Evolutionary conservation across 2,329 filamentous ascomycete species (phyloP).

Genomic region (Ascochyta koolunga): DNA sequence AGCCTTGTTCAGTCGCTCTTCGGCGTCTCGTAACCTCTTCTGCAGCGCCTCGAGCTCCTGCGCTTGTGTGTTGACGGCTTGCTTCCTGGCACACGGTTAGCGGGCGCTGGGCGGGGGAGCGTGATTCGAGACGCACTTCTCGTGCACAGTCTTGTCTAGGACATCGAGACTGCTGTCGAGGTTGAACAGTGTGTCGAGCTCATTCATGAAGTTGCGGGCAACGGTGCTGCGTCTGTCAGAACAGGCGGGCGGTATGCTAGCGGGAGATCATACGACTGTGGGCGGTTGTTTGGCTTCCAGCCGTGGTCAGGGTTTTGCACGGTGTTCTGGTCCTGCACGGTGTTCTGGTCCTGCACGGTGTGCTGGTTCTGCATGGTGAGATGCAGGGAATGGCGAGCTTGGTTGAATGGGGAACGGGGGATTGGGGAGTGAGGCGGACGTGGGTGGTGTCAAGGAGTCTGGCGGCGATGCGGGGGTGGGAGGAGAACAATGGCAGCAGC

Average conservation of each 20-base stretch:
- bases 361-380: slow-evolving; percentile 30
- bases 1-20: slow-evolving; percentile 68
- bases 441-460: not conserved
- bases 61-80: slow-evolving; percentile 73
- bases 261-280: slow-evolving; percentile 73
- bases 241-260: slow-evolving; percentile 26
- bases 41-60: slow-evolving; percentile 87
- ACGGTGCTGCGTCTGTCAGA: slow-evolving; percentile 69
- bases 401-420: not conserved
- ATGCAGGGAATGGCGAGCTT: slow-evolving; percentile 21
- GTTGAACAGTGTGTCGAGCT: slow-evolving; percentile 87
- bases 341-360: slow-evolving; percentile 16
- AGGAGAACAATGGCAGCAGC: not conserved
- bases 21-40: slow-evolving; percentile 81
- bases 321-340: slow-evolving; percentile 17
- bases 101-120: not conserved
- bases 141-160: slow-evolving; percentile 75
- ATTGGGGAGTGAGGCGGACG: slow-evolving; percentile 5
- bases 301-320: slow-evolving; percentile 65
- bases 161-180: slow-evolving; percentile 79
- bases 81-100: slow-evolving; percentile 66
- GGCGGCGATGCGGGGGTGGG: not conserved
- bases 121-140: slow-evolving; percentile 70
- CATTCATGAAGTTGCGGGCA: slow-evolving; percentile 83
- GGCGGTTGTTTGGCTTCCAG: slow-evolving; percentile 81